Evolutionary conservation across 441 rosid genomes (phyloP).

Genomic region (Daphne laureola): DNA sequence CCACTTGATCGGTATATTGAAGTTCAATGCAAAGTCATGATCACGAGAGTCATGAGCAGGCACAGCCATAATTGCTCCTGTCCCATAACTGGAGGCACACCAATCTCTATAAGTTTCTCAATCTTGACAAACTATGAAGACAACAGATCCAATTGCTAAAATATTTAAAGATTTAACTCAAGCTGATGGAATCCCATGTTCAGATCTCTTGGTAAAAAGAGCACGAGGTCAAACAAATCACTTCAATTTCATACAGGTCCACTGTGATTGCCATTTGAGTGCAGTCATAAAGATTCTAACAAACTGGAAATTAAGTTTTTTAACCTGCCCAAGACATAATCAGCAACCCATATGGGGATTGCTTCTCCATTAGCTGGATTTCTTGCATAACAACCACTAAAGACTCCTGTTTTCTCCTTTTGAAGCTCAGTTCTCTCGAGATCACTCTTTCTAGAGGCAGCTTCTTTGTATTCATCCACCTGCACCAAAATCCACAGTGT

Average conservation of each 20-base stretch:
- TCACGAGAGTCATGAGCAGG: constrained; percentile 94
- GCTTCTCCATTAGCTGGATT: constrained; percentile 88
- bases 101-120: constrained; percentile 12
- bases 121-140: neutral
- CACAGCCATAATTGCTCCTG: constrained; percentile 98
- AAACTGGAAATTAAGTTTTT: constrained; percentile 7
- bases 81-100: constrained; percentile 68
- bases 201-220: neutral
- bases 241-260: neutral
- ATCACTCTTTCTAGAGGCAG: constrained; percentile 79
- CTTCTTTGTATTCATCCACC: constrained; percentile 83
- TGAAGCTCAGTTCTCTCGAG: constrained; percentile 97
- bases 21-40: constrained; percentile 75
- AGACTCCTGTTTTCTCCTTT: constrained; percentile 90
- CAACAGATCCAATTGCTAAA: too few relatives aligned
- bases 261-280: constrained; percentile 5
- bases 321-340: constrained; percentile 89
- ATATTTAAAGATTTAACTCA: too few relatives aligned
- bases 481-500: constrained; percentile 22
- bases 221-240: constrained; percentile 6
- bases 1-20: constrained; percentile 53
- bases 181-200: neutral
- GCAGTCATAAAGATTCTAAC: constrained; percentile 6
- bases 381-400: constrained; percentile 73
- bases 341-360: constrained; percentile 95